phyloP scores from a whole-genome alignment of 768 basidiomycete genomes.

The Suillus hirtellus region DNA sequence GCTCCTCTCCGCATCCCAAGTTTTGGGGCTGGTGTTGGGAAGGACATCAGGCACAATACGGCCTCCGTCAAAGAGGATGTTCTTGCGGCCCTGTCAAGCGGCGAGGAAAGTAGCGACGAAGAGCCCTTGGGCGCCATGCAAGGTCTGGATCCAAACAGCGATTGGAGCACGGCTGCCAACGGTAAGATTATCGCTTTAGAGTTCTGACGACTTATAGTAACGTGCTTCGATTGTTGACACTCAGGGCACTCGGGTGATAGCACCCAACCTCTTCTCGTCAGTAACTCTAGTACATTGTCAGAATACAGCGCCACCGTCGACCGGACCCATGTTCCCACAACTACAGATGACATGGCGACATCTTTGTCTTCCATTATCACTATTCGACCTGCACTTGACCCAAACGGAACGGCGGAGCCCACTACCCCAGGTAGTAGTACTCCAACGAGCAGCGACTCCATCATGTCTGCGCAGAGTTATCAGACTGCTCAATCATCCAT shows the following conservation, averaged over 20 bases:
- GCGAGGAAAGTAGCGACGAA: conserved; percentile 65
- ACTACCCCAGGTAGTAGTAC: conserved; percentile 42
- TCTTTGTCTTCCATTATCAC: conserved; percentile 76
- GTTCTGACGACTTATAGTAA: conserved; percentile 15
- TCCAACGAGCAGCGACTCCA: conserved; percentile 44
- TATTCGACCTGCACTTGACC: conserved; percentile 56
- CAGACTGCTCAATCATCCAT: conserved; percentile 57
- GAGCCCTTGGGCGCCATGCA: conserved; percentile 66
- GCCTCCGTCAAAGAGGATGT: conserved; percentile 38
- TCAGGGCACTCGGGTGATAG: conserved; percentile 43
- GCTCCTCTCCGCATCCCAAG: conserved; percentile 79
- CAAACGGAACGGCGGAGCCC: conserved; percentile 44
- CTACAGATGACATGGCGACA: conserved; percentile 43
- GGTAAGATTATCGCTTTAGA: conserved; percentile 20
- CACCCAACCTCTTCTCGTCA: conserved; percentile 55
- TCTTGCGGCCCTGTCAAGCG: conserved; percentile 35
- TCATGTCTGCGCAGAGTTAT: conserved; percentile 61
- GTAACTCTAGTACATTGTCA: conserved; percentile 45
- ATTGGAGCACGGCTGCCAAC: conserved; percentile 45
- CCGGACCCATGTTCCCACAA: conserved; percentile 45
- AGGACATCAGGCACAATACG: conserved; percentile 46
- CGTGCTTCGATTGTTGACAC: conserved; percentile 9
- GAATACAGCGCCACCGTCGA: conserved; percentile 75
- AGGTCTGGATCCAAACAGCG: conserved; percentile 49
- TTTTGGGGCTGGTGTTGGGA: conserved; percentile 73